phyloP scores from a whole-genome alignment of 2,329 filamentous ascomycete species.

The Cladophialophora bantiana region DNA sequence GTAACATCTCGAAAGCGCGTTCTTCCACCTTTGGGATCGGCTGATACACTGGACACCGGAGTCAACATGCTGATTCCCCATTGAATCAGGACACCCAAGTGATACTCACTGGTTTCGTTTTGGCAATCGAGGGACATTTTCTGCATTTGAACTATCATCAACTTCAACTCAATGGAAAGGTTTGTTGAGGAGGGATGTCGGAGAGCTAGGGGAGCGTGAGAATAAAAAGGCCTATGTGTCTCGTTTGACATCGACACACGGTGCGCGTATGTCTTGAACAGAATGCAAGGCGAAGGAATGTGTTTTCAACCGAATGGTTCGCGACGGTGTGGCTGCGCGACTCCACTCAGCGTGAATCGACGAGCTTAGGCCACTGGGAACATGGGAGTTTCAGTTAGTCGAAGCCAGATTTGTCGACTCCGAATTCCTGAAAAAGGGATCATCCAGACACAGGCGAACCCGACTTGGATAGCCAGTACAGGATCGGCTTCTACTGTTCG shows the following conservation, averaged over 20 bases:
- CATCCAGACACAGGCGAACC: slow-evolving; percentile 28
- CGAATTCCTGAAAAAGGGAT: slow-evolving; percentile 35
- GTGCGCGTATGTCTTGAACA: slow-evolving; percentile 34
- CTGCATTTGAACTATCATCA: not conserved
- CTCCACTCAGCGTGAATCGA: slow-evolving; percentile 26
- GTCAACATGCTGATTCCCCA: slow-evolving; percentile 1
- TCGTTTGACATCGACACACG: slow-evolving; percentile 20
- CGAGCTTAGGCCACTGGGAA: slow-evolving; percentile 16
- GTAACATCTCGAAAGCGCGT: slow-evolving; percentile 29
- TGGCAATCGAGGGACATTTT: slow-evolving; percentile 5
- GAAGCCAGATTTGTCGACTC: slow-evolving; percentile 22
- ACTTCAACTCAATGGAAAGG: not conserved
- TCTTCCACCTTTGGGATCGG: slow-evolving; percentile 25
- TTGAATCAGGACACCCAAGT: not conserved
- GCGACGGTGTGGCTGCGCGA: slow-evolving; percentile 23
- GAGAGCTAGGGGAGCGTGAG: slow-evolving; percentile 8
- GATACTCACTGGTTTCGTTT: slow-evolving; percentile 2
- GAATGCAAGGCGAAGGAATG: slow-evolving; percentile 40
- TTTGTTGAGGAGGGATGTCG: slow-evolving; percentile 9
- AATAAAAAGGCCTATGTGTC: slow-evolving; percentile 18
- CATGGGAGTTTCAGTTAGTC: slow-evolving; percentile 28
- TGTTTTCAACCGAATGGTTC: slow-evolving; percentile 27
- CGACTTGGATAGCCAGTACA: slow-evolving; percentile 25
- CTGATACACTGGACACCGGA: slow-evolving; percentile 12
- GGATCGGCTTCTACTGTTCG: slow-evolving; percentile 22